phyloP scores from a whole-genome alignment of 352 stramenopile genomes.

The Globisporangium okanoganense region DNA sequence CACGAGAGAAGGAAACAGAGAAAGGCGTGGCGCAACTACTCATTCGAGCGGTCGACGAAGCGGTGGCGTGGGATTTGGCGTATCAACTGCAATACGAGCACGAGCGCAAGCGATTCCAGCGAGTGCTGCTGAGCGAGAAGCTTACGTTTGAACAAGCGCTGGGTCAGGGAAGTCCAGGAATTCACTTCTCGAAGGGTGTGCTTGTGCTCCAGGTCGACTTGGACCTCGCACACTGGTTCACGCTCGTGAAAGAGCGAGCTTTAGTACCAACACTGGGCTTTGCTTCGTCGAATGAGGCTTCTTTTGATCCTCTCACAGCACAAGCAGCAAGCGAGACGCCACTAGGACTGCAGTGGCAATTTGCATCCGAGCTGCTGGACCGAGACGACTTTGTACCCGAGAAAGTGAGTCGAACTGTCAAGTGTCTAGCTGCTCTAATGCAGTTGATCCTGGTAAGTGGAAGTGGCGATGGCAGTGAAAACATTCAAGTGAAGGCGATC shows the following conservation, averaged over 20 bases:
- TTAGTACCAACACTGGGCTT: neutral
- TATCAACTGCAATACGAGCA: conserved; percentile 28
- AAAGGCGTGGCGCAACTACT: conserved; percentile 25
- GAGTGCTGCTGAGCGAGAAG: conserved; percentile 33
- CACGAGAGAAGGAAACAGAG: neutral
- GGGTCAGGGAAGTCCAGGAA: neutral
- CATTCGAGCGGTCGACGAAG: conserved; percentile 36
- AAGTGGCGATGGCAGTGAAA: neutral
- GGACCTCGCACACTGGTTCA: conserved; percentile 70
- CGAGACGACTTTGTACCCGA: conserved; percentile 38
- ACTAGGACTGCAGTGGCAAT: conserved; percentile 29
- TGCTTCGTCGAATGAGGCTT: neutral
- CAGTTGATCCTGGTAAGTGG: neutral
- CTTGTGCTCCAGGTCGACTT: conserved; percentile 63
- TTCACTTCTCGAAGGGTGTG: conserved; percentile 14
- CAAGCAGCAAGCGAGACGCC: neutral
- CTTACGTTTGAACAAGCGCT: conserved; percentile 21
- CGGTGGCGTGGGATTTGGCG: conserved; percentile 25
- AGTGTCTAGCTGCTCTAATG: conserved; percentile 26
- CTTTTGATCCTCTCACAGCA: neutral
- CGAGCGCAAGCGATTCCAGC: conserved; percentile 24
- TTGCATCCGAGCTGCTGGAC: conserved; percentile 40
- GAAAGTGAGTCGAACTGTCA: conserved; percentile 24
- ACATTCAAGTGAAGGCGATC: conserved; percentile 15
- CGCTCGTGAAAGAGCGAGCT: conserved; percentile 22